Conservation (phyloP, 345 rosid species). For the Corymbia maculata region DNA sequence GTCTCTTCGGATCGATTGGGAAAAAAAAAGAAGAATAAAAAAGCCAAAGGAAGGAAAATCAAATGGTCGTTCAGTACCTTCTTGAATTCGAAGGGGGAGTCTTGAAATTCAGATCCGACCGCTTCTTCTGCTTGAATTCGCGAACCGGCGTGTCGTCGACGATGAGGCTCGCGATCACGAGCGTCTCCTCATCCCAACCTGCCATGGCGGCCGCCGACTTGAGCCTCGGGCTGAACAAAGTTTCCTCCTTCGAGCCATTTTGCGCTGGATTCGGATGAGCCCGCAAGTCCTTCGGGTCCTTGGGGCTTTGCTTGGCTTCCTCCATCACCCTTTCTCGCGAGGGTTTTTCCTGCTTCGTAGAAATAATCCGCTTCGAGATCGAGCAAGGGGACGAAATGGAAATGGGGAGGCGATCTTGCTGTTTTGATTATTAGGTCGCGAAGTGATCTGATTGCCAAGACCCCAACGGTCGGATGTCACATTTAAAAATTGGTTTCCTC, state of each 20-base stretch:
- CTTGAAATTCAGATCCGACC: slow-evolving; percentile 41
- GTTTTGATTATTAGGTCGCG: background rate
- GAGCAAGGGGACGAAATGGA: background rate
- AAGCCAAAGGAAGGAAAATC: background rate
- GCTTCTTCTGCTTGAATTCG: slow-evolving; percentile 44
- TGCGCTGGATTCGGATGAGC: slow-evolving; percentile 1
- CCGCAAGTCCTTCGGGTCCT: slow-evolving; percentile 12
- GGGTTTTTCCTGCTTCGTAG: background rate
- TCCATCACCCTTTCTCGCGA: slow-evolving; percentile 29
- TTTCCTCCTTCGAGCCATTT: slow-evolving; percentile 17
- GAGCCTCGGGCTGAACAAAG: slow-evolving; percentile 72
- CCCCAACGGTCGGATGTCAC: slow-evolving; percentile 29
- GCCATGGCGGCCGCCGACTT: slow-evolving; percentile 88
- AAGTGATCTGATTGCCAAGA: background rate
- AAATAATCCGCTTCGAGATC: background rate
- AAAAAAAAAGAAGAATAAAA: background rate
- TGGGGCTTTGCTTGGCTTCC: slow-evolving; percentile 14
- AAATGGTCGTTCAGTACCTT: slow-evolving; percentile 29
- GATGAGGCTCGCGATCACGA: slow-evolving; percentile 56
- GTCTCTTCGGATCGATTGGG: background rate
- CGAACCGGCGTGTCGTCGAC: slow-evolving; percentile 91
- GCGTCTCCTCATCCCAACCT: slow-evolving; percentile 96
- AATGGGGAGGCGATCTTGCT: background rate
- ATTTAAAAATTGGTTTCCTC: background rate
- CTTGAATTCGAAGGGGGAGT: slow-evolving; percentile 59